Evolutionary conservation across 1,139 yeast species (phyloP).

Genomic region (Pneumocystis wakefieldiae): DNA sequence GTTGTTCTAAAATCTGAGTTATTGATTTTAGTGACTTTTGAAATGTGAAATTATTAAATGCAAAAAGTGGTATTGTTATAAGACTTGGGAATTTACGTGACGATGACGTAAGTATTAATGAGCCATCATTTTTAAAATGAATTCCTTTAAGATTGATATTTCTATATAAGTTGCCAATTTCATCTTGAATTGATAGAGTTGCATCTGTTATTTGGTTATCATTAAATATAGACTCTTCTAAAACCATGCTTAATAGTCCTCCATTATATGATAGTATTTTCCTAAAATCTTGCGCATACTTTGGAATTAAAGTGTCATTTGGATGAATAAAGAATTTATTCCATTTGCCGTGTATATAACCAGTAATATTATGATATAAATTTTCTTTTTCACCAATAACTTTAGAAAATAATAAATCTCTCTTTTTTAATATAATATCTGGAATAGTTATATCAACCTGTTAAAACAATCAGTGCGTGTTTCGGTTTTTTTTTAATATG

Average conservation of each 20-base stretch:
- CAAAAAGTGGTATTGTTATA: neutral
- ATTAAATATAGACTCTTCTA: neutral
- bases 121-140: neutral
- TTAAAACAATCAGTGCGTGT: neutral
- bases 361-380: neutral
- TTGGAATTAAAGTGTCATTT: neutral
- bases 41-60: neutral
- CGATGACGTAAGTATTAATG: neutral
- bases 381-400: neutral
- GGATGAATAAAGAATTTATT: neutral
- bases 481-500: neutral
- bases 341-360: neutral
- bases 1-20: neutral
- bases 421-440: neutral
- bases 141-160: neutral
- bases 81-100: neutral
- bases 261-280: neutral
- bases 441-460: neutral
- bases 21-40: neutral
- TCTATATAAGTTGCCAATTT: neutral
- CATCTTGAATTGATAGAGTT: neutral
- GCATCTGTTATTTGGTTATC: neutral
- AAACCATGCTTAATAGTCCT: neutral
- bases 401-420: neutral
- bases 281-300: neutral